Evolutionary conservation across 2,329 filamentous ascomycete species (phyloP), one percentile per base, ranked within the genome.

Genomic region (Colletotrichum spaethianum): DNA sequence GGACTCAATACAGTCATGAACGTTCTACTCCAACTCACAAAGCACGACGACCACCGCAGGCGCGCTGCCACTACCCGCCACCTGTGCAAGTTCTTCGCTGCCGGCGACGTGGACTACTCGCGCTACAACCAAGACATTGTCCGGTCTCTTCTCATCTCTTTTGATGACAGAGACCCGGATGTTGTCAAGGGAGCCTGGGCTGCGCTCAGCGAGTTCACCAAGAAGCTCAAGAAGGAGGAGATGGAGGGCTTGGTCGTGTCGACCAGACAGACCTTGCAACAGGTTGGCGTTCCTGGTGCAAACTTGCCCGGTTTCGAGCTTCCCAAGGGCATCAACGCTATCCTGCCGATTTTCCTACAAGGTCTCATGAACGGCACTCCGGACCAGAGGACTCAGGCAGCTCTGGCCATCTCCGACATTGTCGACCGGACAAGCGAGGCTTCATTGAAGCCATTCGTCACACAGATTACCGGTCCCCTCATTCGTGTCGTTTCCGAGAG

Each of bases 401-500:
- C 97, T 56, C 87, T 98, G 74, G 96, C 94, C 68, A 97, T 99
- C 76, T 97, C 95, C 2, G 97, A 99, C 80, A 93, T 99, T 75
- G 93, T 98, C 75, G 96, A 98, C 83, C 92, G 96, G 70, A 97
- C 96, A 33, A 96, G 92, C 81, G 91, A 94, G 75, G 92, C 95
- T 71, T 92, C 95, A 26, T 86, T 99, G 74, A 97, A 96, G 83
- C 94, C 95, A 9, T 98, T 97, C 78, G 96, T 99, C 72, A 98
- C 96, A 38, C 95, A 98, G 79, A 98, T 99, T 77, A 98, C 97
- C 6, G 96, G 96, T 80, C 96, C 97, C 28, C 90, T 99, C 65
- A 99, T 99, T 82, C 94, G 96, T 89, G 96, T 98, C 28, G 95
- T 99, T 23, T 98, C 96, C 6, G 96, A 99, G 82, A 92, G 96